Evolutionary conservation across 306 rosid species (phyloP).

Genomic region (Dalbergia cultrata): DNA sequence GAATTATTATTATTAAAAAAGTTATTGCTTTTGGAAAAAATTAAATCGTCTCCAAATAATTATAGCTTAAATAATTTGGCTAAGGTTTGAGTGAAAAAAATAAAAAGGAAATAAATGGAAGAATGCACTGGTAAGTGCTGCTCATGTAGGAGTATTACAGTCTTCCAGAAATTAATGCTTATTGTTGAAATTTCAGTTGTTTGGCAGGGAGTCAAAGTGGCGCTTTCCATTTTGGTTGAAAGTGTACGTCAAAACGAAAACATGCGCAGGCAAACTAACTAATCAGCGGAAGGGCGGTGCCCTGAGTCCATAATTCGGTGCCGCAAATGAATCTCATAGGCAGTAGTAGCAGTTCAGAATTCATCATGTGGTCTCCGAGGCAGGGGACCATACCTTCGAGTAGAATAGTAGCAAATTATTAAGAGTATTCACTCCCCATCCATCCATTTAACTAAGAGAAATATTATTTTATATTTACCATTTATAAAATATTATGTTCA

Average conservation of each 20-base stretch:
- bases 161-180: not conserved
- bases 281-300: not conserved
- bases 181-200: not conserved
- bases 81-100: not conserved
- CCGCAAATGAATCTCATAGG: no score
- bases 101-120: not conserved
- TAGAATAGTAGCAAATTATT: not conserved
- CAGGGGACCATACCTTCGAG: slow-evolving; percentile 20
- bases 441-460: no score
- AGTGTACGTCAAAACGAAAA: not conserved
- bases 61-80: no score
- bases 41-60: no score
- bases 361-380: slow-evolving; percentile 20
- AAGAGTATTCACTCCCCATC: no score
- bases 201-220: not conserved
- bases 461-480: no score
- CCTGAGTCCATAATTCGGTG: not conserved
- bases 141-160: not conserved
- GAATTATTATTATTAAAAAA: no score
- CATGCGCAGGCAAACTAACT: not conserved
- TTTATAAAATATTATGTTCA: no score
- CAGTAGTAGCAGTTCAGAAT: not conserved
- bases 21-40: no score
- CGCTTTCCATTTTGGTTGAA: no score
- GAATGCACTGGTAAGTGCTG: not conserved